A percentile compares a stretch with the other conserved stretches of the same genome.
phyloP scores from a whole-genome alignment of 768 basidiomycete species.

The Ramaria sp. region DNA sequence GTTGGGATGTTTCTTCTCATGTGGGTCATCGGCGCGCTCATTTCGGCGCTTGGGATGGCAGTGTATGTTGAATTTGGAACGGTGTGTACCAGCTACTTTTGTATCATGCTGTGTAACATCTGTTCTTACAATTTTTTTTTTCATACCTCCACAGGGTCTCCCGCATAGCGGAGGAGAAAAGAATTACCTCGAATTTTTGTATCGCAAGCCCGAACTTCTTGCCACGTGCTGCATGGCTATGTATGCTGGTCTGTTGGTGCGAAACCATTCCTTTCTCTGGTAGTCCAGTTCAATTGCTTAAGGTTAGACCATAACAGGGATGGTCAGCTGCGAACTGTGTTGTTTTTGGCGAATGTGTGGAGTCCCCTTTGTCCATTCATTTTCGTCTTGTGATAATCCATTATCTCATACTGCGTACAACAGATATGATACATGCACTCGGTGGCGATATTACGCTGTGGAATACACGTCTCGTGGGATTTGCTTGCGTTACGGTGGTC shows the following conservation, averaged over 20 bases:
- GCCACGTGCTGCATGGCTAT: constrained; percentile 46
- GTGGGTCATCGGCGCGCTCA: constrained; percentile 59
- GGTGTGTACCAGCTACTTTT: constrained; percentile 24
- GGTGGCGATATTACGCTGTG: constrained; percentile 25
- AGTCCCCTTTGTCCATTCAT: neutral
- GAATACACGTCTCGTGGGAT: constrained; percentile 41
- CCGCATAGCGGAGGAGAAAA: constrained; percentile 69
- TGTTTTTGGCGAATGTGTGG: constrained; percentile 66
- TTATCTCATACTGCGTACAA: no score
- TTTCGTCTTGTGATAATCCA: neutral
- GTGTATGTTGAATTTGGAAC: constrained; percentile 73
- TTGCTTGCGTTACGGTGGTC: constrained; percentile 44
- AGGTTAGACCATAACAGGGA: constrained; percentile 28
- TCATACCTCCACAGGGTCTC: constrained; percentile 35
- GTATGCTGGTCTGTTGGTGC: constrained; percentile 47
- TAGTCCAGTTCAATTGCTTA: neutral
- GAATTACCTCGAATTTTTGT: constrained; percentile 67
- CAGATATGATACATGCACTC: constrained; percentile 52
- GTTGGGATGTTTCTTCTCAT: constrained; percentile 56
- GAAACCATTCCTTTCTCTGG: constrained; percentile 14
- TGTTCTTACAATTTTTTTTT: no score
- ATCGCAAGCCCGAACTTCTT: constrained; percentile 48
- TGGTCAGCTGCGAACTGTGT: constrained; percentile 47
- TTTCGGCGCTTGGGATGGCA: constrained; percentile 55
- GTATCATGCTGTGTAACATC: neutral